Evolutionary conservation across 768 basidiomycete species (phyloP).

Genomic region (Russula foetens): DNA sequence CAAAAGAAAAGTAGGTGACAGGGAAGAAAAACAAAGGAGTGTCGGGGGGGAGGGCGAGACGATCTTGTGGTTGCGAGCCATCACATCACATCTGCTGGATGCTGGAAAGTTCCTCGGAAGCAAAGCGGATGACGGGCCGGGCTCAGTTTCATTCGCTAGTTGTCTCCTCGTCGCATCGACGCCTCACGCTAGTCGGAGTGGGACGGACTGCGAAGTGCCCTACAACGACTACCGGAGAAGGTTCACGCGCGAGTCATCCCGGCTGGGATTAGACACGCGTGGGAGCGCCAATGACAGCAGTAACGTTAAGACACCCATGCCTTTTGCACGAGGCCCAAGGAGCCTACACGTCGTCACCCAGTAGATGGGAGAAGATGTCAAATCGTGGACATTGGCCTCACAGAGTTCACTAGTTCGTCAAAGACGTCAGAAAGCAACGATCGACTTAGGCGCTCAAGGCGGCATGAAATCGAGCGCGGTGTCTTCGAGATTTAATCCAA

Average conservation of each 20-base stretch:
- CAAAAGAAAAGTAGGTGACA: background rate
- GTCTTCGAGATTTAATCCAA: background rate
- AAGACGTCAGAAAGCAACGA: background rate
- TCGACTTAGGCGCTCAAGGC: background rate
- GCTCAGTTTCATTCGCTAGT: background rate
- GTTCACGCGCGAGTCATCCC: background rate
- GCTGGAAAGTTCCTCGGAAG: background rate
- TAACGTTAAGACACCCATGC: too few species aligned
- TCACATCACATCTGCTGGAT: background rate
- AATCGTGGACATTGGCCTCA: background rate
- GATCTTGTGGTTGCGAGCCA: too few species aligned
- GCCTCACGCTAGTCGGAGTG: background rate
- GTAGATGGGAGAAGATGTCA: too few species aligned
- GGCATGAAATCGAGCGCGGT: background rate
- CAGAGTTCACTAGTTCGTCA: background rate
- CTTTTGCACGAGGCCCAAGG: too few species aligned
- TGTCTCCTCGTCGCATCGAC: background rate
- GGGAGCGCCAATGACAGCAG: background rate
- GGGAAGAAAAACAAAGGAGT: background rate
- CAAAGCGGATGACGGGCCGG: slow-evolving; percentile 1
- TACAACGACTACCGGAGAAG: background rate
- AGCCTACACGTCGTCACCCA: too few species aligned
- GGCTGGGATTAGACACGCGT: background rate
- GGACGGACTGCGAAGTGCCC: background rate
- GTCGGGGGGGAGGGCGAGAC: too few species aligned